These are phyloP conservation scores for Melastoma malabathricum DNA, from an alignment of 345 rosid genomes.

Conservation along the genomic window DNA sequence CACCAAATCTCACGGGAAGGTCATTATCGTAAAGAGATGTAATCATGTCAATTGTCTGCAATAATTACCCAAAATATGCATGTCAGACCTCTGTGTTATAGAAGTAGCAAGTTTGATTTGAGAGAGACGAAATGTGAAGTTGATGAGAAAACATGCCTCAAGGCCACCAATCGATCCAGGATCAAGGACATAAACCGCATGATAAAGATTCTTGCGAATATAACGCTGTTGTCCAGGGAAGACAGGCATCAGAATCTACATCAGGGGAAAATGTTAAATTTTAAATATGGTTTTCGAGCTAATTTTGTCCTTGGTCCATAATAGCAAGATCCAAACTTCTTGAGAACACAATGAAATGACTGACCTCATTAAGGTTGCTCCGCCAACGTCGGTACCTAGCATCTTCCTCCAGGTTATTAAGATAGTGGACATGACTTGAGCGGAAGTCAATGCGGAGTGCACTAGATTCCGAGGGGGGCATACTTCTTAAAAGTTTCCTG, in stretches of 20 bases:
- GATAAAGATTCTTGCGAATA: constrained; percentile 86
- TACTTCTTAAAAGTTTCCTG: constrained; percentile 51
- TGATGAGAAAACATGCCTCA: constrained; percentile 43
- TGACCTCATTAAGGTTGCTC: constrained; percentile 81
- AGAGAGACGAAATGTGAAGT: constrained; percentile 4
- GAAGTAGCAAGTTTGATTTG: too few species aligned
- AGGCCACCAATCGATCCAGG: constrained; percentile 82
- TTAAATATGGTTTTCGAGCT: too few species aligned
- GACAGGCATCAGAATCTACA: constrained; percentile 93
- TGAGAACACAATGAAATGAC: background rate
- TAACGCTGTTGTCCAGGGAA: constrained; percentile 93
- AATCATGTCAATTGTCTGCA: constrained; percentile 72
- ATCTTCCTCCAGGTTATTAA: constrained; percentile 97
- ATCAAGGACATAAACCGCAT: constrained; percentile 90
- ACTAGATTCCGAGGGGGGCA: constrained; percentile 61
- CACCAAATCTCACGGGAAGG: constrained; percentile 85
- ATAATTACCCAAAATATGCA: constrained; percentile 15
- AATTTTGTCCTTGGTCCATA: too few species aligned
- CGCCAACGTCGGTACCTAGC: constrained; percentile 91
- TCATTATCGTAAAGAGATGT: constrained; percentile 64
- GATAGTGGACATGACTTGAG: constrained; percentile 75
- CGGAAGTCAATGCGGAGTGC: constrained; percentile 79
- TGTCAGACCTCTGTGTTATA: constrained; percentile 1
- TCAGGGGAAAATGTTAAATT: constrained; percentile 6
- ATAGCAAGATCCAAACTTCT: too few species aligned